Conservation (phyloP, 108 stramenopile species). For the Bacterosira constricta region DNA sequence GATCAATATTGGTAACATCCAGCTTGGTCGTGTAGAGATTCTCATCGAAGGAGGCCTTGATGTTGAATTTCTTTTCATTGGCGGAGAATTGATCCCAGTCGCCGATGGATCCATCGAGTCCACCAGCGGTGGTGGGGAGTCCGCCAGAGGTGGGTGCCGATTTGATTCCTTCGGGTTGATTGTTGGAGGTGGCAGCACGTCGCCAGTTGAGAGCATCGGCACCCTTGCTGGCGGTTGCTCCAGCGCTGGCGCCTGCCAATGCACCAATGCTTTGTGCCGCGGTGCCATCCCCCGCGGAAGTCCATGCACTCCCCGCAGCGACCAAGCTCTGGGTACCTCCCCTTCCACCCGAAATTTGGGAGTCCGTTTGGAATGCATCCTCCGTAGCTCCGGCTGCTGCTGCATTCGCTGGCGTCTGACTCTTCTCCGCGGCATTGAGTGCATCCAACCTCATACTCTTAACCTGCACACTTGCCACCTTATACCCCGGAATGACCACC, state of each 20-base stretch:
- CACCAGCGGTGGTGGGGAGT: slow-evolving; percentile 5
- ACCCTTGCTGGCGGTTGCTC: slow-evolving; percentile 6
- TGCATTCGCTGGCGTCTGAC: too few species aligned
- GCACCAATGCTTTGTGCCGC: slow-evolving; percentile 12
- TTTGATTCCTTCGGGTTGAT: background rate
- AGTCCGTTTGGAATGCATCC: slow-evolving; percentile 61
- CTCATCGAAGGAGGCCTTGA: slow-evolving; percentile 91
- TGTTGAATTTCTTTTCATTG: slow-evolving; percentile 87
- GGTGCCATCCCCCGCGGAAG: slow-evolving; percentile 27
- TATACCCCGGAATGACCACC: slow-evolving; percentile 51
- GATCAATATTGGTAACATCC: slow-evolving; percentile 74
- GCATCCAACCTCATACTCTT: slow-evolving; percentile 62
- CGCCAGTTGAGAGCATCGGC: slow-evolving; percentile 27
- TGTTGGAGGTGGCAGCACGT: background rate
- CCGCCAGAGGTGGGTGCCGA: slow-evolving; percentile 25
- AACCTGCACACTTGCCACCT: slow-evolving; percentile 60
- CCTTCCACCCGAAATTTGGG: slow-evolving; percentile 63
- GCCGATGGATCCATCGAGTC: slow-evolving; percentile 66
- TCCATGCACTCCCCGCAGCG: slow-evolving; percentile 84
- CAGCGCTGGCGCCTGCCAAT: background rate
- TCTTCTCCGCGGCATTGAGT: background rate
- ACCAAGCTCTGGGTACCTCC: slow-evolving; percentile 53
- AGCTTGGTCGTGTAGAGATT: slow-evolving; percentile 95
- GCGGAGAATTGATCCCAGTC: slow-evolving; percentile 92
- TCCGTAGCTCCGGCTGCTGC: background rate